phyloP scores from a whole-genome alignment of 2,329 filamentous ascomycete genomes.

The Scytalidium lignicola region DNA sequence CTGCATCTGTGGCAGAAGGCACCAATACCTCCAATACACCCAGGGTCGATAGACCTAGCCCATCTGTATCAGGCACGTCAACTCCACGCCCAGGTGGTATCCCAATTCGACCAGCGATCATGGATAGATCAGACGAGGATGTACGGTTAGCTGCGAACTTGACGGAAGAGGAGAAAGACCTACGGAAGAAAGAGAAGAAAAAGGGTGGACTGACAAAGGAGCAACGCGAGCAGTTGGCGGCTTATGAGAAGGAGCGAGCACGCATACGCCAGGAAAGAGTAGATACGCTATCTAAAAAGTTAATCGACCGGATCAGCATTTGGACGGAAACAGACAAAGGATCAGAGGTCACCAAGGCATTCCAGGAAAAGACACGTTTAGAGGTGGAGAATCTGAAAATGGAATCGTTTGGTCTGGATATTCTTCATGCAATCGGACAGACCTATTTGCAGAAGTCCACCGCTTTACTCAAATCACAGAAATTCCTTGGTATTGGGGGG shows the following conservation, averaged over 20 bases:
- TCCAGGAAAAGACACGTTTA: constrained; percentile 88
- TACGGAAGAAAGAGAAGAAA: constrained; percentile 81
- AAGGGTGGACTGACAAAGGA: constrained; percentile 84
- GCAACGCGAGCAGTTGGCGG: constrained; percentile 85
- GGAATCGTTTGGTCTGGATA: constrained; percentile 96
- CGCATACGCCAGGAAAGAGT: constrained; percentile 85
- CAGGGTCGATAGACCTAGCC: constrained; percentile 8
- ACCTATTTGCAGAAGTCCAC: constrained; percentile 88
- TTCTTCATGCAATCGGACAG: constrained; percentile 87
- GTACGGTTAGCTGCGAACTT: constrained; percentile 61
- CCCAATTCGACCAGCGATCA: constrained; percentile 77
- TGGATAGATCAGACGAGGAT: constrained; percentile 81
- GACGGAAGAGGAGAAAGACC: constrained; percentile 67
- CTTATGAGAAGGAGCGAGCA: constrained; percentile 81
- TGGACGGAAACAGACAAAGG: constrained; percentile 98
- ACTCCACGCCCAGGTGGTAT: constrained; percentile 43
- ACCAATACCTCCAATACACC: constrained; percentile 7
- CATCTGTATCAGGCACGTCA: constrained; percentile 32
- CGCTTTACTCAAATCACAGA: constrained; percentile 86
- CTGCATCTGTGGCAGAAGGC: constrained; percentile 16
- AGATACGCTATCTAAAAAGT: constrained; percentile 74
- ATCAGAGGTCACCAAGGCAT: constrained; percentile 75
- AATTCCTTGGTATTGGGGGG: constrained; percentile 91
- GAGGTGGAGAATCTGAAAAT: constrained; percentile 99
- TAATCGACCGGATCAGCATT: constrained; percentile 82